Conservation (phyloP, 257 asterid genomes). For the Nicotiana attenuata region DNA sequence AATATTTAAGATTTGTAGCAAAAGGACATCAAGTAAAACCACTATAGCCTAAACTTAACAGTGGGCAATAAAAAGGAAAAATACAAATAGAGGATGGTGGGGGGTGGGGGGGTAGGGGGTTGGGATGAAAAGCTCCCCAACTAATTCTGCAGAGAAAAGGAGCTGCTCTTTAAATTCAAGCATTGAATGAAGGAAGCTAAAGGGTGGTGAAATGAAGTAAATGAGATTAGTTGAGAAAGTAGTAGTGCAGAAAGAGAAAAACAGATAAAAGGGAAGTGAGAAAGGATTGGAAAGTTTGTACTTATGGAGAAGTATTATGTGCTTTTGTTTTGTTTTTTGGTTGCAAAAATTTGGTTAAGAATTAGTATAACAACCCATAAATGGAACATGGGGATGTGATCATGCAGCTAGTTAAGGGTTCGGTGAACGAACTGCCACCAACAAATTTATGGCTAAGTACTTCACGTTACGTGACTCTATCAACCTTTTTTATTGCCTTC, state of each 20-base stretch:
- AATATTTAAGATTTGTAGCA: conserved; percentile 36
- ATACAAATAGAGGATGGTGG: neutral
- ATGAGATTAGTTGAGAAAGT: conserved; percentile 77
- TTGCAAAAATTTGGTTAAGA: neutral
- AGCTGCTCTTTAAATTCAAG: conserved; percentile 54
- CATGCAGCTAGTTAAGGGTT: conserved; percentile 54
- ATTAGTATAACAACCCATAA: conserved; percentile 32
- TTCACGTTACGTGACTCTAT: conserved; percentile 34
- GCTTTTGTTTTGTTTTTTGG: neutral
- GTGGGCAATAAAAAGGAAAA: conserved; percentile 27
- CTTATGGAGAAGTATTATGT: neutral
- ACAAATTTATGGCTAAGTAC: conserved; percentile 39
- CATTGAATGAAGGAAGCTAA: conserved; percentile 54
- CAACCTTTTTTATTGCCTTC: conserved; percentile 4
- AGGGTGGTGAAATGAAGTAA: conserved; percentile 30
- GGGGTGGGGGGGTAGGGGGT: neutral
- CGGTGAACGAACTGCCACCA: conserved; percentile 78
- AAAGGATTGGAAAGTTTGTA: conserved; percentile 5
- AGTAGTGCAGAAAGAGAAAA: conserved; percentile 13
- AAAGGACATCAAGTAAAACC: conserved; percentile 14
- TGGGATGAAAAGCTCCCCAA: conserved; percentile 22
- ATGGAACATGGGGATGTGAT: conserved; percentile 41
- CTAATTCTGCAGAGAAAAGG: conserved; percentile 51
- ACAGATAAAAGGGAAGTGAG: conserved; percentile 3
- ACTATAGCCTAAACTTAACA: conserved; percentile 12